A percentile compares a stretch with the other conserved stretches of the same genome.
Conservation (phyloP, 768 basidiomycete genomes). For the Tricholoma furcatifolium region DNA sequence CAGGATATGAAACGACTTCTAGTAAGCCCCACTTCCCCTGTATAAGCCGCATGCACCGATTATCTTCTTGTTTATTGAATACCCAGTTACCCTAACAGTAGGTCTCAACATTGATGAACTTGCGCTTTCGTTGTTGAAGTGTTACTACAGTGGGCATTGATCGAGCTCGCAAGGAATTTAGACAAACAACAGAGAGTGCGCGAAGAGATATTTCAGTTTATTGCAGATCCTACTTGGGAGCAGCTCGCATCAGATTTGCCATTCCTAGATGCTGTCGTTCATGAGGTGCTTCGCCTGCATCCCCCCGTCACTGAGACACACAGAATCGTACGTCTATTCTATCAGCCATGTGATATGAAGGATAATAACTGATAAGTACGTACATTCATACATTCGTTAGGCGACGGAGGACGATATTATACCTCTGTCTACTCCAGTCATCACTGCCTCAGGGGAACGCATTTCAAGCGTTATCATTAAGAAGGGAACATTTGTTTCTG, state of each 20-base stretch:
- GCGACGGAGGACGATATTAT: constrained; percentile 56
- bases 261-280: constrained; percentile 52
- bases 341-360: too few species aligned
- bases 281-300: constrained; percentile 45
- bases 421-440: constrained; percentile 51
- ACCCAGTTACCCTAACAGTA: constrained; percentile 41
- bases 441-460: constrained; percentile 35
- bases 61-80: background rate
- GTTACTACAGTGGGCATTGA: constrained; percentile 53
- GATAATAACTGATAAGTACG: background rate
- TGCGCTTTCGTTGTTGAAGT: too few species aligned
- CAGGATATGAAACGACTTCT: constrained; percentile 55
- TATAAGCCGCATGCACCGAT: too few species aligned
- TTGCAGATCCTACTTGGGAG: constrained; percentile 53
- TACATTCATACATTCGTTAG: constrained; percentile 21
- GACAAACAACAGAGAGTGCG: constrained; percentile 48
- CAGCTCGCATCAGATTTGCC: constrained; percentile 49
- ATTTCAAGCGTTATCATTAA: constrained; percentile 41
- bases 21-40: constrained; percentile 23
- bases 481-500: constrained; percentile 43
- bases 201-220: constrained; percentile 43
- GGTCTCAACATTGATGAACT: background rate
- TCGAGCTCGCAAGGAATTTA: constrained; percentile 47
- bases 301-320: constrained; percentile 35
- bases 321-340: constrained; percentile 33